Percentiles rank a stretch among this genome's conserved stretches.
phyloP scores from a whole-genome alignment of 2,329 filamentous ascomycete species.

The Microthyrium microscopicum region DNA sequence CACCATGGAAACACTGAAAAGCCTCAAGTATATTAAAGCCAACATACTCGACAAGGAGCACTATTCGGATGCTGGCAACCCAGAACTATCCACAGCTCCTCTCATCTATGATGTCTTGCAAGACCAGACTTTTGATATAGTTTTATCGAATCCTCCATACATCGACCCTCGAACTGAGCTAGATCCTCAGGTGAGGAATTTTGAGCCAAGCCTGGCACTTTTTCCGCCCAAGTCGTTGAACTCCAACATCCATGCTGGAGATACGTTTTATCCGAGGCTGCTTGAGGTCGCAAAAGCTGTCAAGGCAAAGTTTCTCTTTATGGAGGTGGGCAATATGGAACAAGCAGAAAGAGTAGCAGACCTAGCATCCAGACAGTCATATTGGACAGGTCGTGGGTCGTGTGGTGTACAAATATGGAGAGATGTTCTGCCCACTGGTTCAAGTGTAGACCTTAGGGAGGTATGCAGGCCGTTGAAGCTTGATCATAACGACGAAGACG shows the following conservation, averaged over 20 bases:
- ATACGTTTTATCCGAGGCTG: slow-evolving; percentile 53
- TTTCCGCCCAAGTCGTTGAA: slow-evolving; percentile 35
- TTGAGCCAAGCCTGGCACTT: slow-evolving; percentile 66
- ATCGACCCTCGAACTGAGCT: slow-evolving; percentile 50
- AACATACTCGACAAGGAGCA: too few species aligned
- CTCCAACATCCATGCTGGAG: slow-evolving; percentile 18
- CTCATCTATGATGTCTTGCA: neutral
- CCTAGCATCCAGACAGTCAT: slow-evolving; percentile 26
- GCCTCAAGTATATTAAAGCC: slow-evolving; percentile 17
- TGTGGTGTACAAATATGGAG: slow-evolving; percentile 51
- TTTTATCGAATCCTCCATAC: slow-evolving; percentile 86
- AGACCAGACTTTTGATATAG: slow-evolving; percentile 35
- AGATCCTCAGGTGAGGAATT: slow-evolving; percentile 57
- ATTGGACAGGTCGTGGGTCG: slow-evolving; percentile 16
- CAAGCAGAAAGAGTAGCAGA: slow-evolving; percentile 50
- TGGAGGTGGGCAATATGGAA: slow-evolving; percentile 54
- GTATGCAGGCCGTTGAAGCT: neutral
- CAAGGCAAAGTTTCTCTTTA: slow-evolving; percentile 38
- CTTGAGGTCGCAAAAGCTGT: slow-evolving; percentile 36
- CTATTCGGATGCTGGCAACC: neutral
- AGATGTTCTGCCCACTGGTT: slow-evolving; percentile 39
- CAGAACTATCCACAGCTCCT: neutral
- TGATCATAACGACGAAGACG: neutral
- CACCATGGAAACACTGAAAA: slow-evolving; percentile 15
- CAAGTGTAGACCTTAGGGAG: neutral